A percentile compares a stretch with the other conserved stretches of the same genome.
These are phyloP conservation scores for Suillus americanus DNA, from an alignment of 768 basidiomycete genomes.

Conservation along the genomic window DNA sequence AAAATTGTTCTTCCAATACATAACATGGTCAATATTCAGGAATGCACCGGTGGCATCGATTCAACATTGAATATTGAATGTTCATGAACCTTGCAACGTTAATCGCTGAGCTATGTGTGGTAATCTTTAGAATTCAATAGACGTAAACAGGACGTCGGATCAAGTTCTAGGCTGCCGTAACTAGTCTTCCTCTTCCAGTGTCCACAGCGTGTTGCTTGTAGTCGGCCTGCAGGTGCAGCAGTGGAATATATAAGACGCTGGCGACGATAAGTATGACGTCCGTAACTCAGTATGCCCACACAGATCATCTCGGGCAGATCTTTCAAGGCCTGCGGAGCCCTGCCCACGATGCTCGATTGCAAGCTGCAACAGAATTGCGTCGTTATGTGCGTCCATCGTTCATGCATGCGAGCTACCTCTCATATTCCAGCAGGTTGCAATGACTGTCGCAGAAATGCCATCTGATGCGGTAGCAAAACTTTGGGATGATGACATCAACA, in stretches of 20 bases:
- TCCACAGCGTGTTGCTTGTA: neutral
- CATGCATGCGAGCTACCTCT: slow-evolving; percentile 11
- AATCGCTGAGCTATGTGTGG: neutral
- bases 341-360: slow-evolving; percentile 60
- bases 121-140: slow-evolving; percentile 28
- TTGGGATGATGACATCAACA: slow-evolving; percentile 85
- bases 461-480: slow-evolving; percentile 78
- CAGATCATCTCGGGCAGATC: slow-evolving; percentile 63
- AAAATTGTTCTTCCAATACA: neutral
- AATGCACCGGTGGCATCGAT: neutral
- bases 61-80: neutral
- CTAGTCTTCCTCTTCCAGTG: neutral
- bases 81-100: no score
- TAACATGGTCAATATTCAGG: neutral
- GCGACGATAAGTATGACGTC: slow-evolving; percentile 55
- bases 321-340: slow-evolving; percentile 67
- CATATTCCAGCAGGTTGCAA: slow-evolving; percentile 54
- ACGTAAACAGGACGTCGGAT: slow-evolving; percentile 29
- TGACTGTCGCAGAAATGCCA: slow-evolving; percentile 75
- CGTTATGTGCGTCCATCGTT: slow-evolving; percentile 58
- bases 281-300: slow-evolving; percentile 52
- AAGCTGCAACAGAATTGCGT: slow-evolving; percentile 70
- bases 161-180: neutral
- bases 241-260: slow-evolving; percentile 9
- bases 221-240: neutral